phyloP scores from a whole-genome alignment of 2,329 filamentous ascomycete species.

The Colletotrichum destructivum region DNA sequence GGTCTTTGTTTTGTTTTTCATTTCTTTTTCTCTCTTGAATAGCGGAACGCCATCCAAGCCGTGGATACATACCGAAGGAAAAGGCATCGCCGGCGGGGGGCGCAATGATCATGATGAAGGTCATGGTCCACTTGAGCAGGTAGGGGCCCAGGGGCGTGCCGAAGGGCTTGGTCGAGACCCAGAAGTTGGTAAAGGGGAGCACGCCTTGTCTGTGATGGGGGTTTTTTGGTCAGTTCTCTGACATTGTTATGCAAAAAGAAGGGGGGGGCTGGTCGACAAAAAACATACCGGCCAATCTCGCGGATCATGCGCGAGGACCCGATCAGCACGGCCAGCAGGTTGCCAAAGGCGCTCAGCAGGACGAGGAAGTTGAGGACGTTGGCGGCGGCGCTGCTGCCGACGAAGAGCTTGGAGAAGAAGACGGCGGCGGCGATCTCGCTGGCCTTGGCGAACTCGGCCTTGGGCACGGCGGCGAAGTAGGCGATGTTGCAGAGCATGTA shows the following conservation, averaged over 20 bases:
- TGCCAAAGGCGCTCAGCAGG: conserved; percentile 71
- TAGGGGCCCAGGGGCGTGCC: conserved; percentile 75
- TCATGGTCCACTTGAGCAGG: conserved; percentile 69
- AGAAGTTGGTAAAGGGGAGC: conserved; percentile 72
- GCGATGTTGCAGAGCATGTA: conserved; percentile 74
- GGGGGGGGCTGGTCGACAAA: neutral
- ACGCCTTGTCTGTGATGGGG: conserved; percentile 65
- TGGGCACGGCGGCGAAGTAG: conserved; percentile 70
- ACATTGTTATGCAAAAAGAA: no score
- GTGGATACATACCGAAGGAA: conserved; percentile 64
- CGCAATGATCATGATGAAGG: conserved; percentile 72
- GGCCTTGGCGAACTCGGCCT: conserved; percentile 67
- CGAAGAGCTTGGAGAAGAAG: conserved; percentile 74
- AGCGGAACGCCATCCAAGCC: conserved; percentile 36
- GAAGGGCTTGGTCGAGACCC: conserved; percentile 75
- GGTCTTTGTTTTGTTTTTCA: no score
- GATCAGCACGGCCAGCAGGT: conserved; percentile 69
- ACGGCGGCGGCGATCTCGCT: conserved; percentile 69
- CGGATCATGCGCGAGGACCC: conserved; percentile 70
- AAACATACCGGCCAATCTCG: conserved; percentile 67
- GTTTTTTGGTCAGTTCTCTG: neutral
- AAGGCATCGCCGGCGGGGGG: conserved; percentile 76
- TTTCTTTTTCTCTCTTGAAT: no score
- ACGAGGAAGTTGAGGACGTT: conserved; percentile 71
- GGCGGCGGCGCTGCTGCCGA: conserved; percentile 59